A percentile compares a stretch with the other conserved stretches of the same genome.
Conservation (phyloP, 148 eudicot genomes). For the Camellia granthamiana region DNA sequence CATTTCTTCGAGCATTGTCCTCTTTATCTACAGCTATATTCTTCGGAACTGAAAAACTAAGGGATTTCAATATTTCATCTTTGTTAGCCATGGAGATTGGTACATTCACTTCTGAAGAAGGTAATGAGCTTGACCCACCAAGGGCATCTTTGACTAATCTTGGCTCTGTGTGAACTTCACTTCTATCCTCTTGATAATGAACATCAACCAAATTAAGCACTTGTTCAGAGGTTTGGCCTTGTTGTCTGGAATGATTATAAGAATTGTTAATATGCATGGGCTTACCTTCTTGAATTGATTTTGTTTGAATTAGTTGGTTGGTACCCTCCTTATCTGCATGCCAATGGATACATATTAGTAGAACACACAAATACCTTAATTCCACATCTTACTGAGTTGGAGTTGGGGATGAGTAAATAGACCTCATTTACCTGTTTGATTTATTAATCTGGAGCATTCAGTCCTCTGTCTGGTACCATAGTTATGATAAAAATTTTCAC, state of each 20-base stretch:
- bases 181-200: constrained; percentile 21
- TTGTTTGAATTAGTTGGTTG: constrained; percentile 15
- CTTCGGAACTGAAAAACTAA: constrained; percentile 42
- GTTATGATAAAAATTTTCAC: constrained; percentile 16
- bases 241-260: constrained; percentile 20
- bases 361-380: neutral
- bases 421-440: constrained; percentile 44
- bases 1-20: constrained; percentile 10
- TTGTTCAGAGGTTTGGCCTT: constrained; percentile 29
- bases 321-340: constrained; percentile 31
- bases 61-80: constrained; percentile 56
- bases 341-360: neutral
- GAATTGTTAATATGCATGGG: constrained; percentile 12
- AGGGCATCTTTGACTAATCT: constrained; percentile 19
- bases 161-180: constrained; percentile 12
- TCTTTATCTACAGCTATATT: constrained; percentile 13
- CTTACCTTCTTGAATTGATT: constrained; percentile 31
- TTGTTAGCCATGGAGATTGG: constrained; percentile 36
- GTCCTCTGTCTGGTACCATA: constrained; percentile 30
- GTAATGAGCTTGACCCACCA: constrained; percentile 39
- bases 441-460: constrained; percentile 27
- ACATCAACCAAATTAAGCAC: constrained; percentile 9
- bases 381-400: neutral
- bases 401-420: neutral
- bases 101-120: constrained; percentile 48